Evolutionary conservation across 2,329 filamentous ascomycete species (phyloP).

Genomic region (Colletotrichum godetiae): DNA sequence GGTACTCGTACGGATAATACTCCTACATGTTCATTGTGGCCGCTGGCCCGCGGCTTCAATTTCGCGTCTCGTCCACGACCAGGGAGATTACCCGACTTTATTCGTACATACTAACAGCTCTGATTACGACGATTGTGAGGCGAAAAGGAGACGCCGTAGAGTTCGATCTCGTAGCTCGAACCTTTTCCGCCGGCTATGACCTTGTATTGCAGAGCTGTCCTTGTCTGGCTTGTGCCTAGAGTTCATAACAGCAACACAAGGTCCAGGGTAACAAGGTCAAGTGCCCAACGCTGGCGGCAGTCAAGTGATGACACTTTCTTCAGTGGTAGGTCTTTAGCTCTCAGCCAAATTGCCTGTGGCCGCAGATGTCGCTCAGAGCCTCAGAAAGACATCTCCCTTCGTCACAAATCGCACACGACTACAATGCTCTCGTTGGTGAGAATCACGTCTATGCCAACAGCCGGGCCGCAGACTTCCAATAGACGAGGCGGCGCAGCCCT

Average conservation of each 20-base stretch:
- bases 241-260: neutral
- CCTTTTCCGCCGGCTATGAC: constrained; percentile 15
- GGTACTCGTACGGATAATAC: too few species aligned
- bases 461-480: neutral
- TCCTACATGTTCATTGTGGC: neutral
- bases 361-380: neutral
- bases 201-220: neutral
- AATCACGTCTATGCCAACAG: neutral
- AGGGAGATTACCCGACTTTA: neutral
- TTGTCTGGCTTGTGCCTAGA: neutral
- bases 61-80: neutral
- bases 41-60: neutral
- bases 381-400: neutral
- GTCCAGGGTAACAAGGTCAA: neutral
- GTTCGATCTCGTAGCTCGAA: constrained; percentile 23
- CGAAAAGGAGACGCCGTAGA: neutral
- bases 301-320: neutral
- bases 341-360: neutral
- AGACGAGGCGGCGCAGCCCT: too few species aligned
- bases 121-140: neutral
- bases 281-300: neutral
- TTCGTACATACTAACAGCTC: neutral
- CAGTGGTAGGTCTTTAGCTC: neutral
- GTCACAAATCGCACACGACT: neutral
- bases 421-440: neutral